Evolutionary conservation across 352 stramenopile species (phyloP).

Genomic region (Phytopythium helicoides): DNA sequence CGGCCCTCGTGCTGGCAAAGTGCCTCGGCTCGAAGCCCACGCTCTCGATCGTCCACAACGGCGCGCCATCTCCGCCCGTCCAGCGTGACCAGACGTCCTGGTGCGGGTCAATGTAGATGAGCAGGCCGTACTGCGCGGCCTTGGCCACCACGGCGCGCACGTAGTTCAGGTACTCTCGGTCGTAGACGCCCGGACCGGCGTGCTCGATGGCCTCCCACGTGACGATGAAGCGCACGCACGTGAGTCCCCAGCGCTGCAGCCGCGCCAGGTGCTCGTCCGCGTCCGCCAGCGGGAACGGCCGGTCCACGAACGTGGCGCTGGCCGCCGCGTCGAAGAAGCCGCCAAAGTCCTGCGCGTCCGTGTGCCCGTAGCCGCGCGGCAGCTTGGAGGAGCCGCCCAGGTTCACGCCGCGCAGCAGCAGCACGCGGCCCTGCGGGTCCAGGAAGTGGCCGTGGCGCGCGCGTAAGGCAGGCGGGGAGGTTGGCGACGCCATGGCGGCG

Average conservation of each 20-base stretch:
- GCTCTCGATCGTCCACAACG: constrained; percentile 85
- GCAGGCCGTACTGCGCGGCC: constrained; percentile 63
- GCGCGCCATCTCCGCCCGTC: constrained; percentile 88
- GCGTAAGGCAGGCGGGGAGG: not conserved
- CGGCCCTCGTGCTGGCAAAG: constrained; percentile 73
- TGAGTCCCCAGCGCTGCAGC: constrained; percentile 83
- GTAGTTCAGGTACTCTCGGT: constrained; percentile 84
- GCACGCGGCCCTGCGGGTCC: constrained; percentile 39
- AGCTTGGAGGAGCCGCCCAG: constrained; percentile 69
- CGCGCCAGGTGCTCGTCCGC: constrained; percentile 74
- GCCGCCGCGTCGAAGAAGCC: constrained; percentile 44
- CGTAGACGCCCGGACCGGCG: constrained; percentile 74
- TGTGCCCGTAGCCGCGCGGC: constrained; percentile 29
- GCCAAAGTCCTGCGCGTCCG: constrained; percentile 18
- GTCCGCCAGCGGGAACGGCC: constrained; percentile 84
- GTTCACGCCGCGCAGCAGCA: constrained; percentile 63
- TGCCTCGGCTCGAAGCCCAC: constrained; percentile 74
- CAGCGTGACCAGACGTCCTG: constrained; percentile 92
- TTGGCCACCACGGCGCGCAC: constrained; percentile 58
- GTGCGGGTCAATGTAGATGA: constrained; percentile 89
- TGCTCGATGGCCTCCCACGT: constrained; percentile 93
- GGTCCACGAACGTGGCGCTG: constrained; percentile 56
- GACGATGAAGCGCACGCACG: constrained; percentile 78
- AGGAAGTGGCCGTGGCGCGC: constrained; percentile 36
- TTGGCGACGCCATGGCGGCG: not conserved